Base-by-base conservation (phyloP, 2,329 filamentous ascomycete species). In the Rutstroemia sydowiana region DNA sequence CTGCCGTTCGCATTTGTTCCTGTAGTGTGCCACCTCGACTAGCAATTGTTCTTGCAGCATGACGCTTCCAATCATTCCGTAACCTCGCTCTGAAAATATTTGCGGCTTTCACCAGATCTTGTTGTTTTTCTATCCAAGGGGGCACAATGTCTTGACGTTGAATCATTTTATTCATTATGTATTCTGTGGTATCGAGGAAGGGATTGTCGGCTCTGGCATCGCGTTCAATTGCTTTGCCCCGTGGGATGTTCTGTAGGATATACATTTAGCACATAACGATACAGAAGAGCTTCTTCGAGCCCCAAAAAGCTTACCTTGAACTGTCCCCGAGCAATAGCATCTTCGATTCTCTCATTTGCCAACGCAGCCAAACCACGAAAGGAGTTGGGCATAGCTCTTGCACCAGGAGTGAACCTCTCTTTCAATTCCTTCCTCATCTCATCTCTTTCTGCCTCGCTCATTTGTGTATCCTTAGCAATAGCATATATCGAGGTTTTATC, bases 101-200 rank as follows among this genome's bases (percentile, higher is more conserved):
- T 1, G 84, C 78, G 0, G 87, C 78, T 55, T 80, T 82, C 10
- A 82, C 77, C 5, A 97, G 73, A 63, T 96, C 90, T 66, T 97
- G 92, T 68, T 98, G 93, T 70, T 96, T 97, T 70, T 98, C 93
- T 54, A 98, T 97, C 93, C 93, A 98, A 0, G 92, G 92, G 1
- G 93, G 93, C 0, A 95, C 88, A 54, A 97, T 88, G 18, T 95
- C 91, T 69, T 98, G 93, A 53, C 87, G 85, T 70, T 96, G 88
- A 57, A 98, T 96, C 73, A 97, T 96, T 70, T 95, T 93, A 71
- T 98, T 97, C 85, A 97, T 86, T 62, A 97, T 88, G 67, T 96
- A 96, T 69, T 97, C 92, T 0, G 93, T 97, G 0, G 92, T 97
- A 65, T 97, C 89, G 52, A 97, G 81, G 63, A 95, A 97, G 0